These are phyloP conservation scores for Halenospora varia DNA, from an alignment of 495 filamentous ascomycete species.

Conservation along the genomic window DNA sequence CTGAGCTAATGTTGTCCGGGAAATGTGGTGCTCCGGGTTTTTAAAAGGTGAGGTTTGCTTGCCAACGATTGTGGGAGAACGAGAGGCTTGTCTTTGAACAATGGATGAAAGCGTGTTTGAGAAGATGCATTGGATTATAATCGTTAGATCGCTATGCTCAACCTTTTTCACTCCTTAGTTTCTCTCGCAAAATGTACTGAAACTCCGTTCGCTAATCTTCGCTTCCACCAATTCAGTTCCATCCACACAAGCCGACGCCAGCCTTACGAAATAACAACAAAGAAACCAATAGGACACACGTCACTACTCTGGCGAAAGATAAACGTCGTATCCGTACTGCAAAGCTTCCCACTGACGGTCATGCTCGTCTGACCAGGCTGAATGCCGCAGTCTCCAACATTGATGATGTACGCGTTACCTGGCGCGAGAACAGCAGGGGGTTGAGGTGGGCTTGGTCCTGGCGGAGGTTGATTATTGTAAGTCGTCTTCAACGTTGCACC, in stretches of 20 bases:
- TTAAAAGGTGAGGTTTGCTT: no score
- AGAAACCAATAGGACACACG: conserved; percentile 6
- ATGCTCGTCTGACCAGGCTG: background rate
- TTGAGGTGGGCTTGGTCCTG: background rate
- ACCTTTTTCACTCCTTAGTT: no score
- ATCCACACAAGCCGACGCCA: background rate
- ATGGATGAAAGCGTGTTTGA: no score
- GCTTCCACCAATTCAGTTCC: no score
- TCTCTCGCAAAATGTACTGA: no score
- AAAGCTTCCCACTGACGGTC: conserved; percentile 5
- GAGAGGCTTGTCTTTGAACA: no score
- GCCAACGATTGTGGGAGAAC: no score
- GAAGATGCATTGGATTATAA: no score
- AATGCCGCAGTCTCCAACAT: background rate
- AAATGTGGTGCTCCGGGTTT: no score
- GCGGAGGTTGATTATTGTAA: conserved; percentile 3
- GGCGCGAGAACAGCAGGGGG: background rate
- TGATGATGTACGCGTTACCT: conserved; percentile 2
- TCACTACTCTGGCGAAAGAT: background rate
- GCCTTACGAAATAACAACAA: background rate
- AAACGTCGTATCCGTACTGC: conserved; percentile 5
- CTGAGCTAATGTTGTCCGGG: no score
- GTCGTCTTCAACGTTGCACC: conserved; percentile 5
- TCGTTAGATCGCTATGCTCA: no score
- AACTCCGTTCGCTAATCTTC: no score